Percentiles rank a stretch among this genome's conserved stretches.
These are phyloP conservation scores for Nothophoma quercina DNA, from an alignment of 2,329 filamentous ascomycete genomes.

Conservation along the genomic window DNA sequence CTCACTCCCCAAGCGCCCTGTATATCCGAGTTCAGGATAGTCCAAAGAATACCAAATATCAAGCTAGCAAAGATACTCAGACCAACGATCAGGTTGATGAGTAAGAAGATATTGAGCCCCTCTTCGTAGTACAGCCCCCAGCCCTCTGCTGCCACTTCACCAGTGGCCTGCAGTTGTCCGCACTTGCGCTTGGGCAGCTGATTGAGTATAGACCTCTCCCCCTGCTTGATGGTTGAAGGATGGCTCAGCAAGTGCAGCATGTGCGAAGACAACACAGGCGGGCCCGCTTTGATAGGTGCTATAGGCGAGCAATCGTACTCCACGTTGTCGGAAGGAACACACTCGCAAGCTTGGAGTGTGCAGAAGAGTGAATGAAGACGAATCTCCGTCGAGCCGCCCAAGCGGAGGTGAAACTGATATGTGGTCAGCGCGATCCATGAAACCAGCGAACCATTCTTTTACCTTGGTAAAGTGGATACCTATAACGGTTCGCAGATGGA, in stretches of 20 bases:
- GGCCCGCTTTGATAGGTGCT: conserved; percentile 22
- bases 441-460: no score
- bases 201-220: conserved; percentile 30
- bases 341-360: conserved; percentile 21
- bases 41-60: conserved; percentile 33
- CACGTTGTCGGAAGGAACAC: conserved; percentile 26
- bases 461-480: conserved; percentile 31
- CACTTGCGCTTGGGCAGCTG: conserved; percentile 32
- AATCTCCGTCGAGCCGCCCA: conserved; percentile 29
- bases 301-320: conserved; percentile 35
- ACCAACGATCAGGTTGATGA: conserved; percentile 21
- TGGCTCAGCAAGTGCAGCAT: conserved; percentile 26
- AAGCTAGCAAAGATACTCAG: conserved; percentile 20
- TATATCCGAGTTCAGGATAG: conserved; percentile 27
- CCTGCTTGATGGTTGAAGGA: no score
- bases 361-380: conserved; percentile 18
- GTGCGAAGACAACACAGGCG: conserved; percentile 29
- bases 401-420: conserved; percentile 24
- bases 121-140: conserved; percentile 37
- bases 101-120: conserved; percentile 25
- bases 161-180: conserved; percentile 24
- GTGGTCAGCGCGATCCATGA: no score
- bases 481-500: conserved; percentile 23
- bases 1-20: conserved; percentile 35
- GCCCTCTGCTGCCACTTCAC: conserved; percentile 30